Evolutionary conservation across 495 filamentous ascomycete species (phyloP), one percentile per base, ranked within the genome.

Genomic region (Monascus purpureus): DNA sequence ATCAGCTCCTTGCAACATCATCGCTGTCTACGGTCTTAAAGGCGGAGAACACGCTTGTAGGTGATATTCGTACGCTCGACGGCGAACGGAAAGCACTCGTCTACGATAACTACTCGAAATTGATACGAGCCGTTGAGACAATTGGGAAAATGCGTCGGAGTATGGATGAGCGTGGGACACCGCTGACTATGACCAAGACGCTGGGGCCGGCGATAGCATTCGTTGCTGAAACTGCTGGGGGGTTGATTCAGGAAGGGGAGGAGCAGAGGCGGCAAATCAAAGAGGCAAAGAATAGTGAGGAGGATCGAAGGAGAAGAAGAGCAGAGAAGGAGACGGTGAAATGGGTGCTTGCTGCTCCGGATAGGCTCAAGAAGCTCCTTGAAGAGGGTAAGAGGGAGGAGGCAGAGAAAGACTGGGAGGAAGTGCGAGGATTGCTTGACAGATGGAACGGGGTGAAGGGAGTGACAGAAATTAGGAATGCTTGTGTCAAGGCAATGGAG

Each of bases 21-120:
- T 88, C 80, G 35, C 63, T 88, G 0, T 56, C 71, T 26, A 63
- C 68, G 12, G 62, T 86, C 1, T 56, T 92, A 1, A 70, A 69
- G 20, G 68, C 63, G 9, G 68, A 74, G 39, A 71, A 73, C 11
- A 63, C 59, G 12, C 45, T 66, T 8, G 58, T 66, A 7, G 55
- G 63, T 42, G 90, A 96, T 51, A 90, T 93, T 22, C 67, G 85
- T 14, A 82, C 80, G 1, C 66, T 96, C 12, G 90, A 96, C 47
- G 87, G 88, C 13, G 90, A 97, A 62, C 75, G 83, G 46, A 97
- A 97, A 55, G 86, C 90, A 14, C 63, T 97, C 25, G 90, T 97
- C 3, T 97, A 97, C 52, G 90, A 97, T 53, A 97, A 97, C 52
- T 97, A 95, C 54, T 82, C 75, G 39, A 96, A 95, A 61, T 60